Percentiles rank a stretch among this genome's conserved stretches.
Evolutionary conservation across 2,329 filamentous ascomycete species (phyloP).

Genomic region (Sclerotinia sclerotiorum): DNA sequence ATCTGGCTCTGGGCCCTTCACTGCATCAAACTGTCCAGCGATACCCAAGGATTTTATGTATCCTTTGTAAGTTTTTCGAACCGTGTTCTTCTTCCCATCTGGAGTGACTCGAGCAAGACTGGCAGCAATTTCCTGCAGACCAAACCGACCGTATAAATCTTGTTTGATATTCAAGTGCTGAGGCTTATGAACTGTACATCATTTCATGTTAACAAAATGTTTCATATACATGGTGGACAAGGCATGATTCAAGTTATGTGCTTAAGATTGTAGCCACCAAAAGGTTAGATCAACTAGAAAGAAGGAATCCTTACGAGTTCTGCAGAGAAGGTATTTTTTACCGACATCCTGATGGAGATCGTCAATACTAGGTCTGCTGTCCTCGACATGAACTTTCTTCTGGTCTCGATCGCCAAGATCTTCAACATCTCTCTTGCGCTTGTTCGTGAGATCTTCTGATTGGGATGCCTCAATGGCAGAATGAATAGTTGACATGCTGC

Average conservation of each 20-base stretch:
- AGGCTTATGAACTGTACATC: constrained; percentile 36
- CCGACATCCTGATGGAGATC: constrained; percentile 66
- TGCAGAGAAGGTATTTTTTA: constrained; percentile 65
- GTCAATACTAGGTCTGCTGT: constrained; percentile 60
- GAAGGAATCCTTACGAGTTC: constrained; percentile 63
- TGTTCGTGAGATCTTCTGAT: constrained; percentile 56
- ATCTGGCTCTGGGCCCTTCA: constrained; percentile 53
- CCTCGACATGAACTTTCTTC: constrained; percentile 64
- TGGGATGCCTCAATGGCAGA: constrained; percentile 30
- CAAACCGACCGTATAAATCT: constrained; percentile 61
- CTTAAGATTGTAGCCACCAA: constrained; percentile 25
- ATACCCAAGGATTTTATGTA: constrained; percentile 65
- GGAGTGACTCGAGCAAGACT: constrained; percentile 63
- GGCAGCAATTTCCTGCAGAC: constrained; percentile 55
- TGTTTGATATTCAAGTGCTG: constrained; percentile 51
- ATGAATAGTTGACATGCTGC: constrained; percentile 42
- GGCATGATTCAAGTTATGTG: constrained; percentile 22
- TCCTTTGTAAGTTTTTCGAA: constrained; percentile 68
- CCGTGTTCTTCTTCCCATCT: constrained; percentile 65
- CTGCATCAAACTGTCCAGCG: constrained; percentile 59
- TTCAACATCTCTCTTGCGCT: constrained; percentile 61
- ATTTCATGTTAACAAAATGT: constrained; percentile 41
- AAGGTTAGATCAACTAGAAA: constrained; percentile 30
- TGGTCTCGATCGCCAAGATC: constrained; percentile 56
- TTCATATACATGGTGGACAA: constrained; percentile 32